These are phyloP conservation scores for Petunia hybrid DNA, from an alignment of 305 asterid genomes.

Conservation along the genomic window DNA sequence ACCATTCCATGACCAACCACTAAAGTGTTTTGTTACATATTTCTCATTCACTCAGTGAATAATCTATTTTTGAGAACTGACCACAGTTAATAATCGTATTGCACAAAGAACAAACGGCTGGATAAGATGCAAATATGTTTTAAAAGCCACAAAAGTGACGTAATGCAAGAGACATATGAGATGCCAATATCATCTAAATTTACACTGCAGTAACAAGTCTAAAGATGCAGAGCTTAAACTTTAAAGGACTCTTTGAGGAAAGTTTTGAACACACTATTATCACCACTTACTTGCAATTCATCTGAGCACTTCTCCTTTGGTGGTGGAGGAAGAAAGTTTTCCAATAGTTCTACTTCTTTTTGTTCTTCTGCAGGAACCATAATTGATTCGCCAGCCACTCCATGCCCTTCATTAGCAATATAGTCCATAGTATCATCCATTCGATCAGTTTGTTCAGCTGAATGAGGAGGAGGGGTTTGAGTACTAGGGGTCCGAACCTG, in stretches of 20 bases:
- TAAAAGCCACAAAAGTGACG: neutral
- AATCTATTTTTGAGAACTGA: neutral
- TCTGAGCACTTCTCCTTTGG: constrained; percentile 76
- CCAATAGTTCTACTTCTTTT: constrained; percentile 63
- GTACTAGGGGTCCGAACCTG: constrained; percentile 54
- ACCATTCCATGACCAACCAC: neutral
- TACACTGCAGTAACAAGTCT: neutral
- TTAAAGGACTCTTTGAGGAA: neutral
- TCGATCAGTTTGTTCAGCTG: constrained; percentile 53
- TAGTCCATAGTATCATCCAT: constrained; percentile 47
- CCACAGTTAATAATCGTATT: too few relatives aligned
- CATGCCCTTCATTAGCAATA: constrained; percentile 51
- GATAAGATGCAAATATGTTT: neutral
- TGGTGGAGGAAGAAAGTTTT: constrained; percentile 79
- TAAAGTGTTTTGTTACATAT: neutral
- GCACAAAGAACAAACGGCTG: neutral
- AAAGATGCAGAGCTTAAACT: constrained; percentile 8
- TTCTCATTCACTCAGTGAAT: neutral
- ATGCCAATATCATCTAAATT: neutral
- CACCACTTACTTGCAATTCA: constrained; percentile 82
- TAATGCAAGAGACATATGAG: constrained; percentile 17
- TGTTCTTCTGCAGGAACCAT: constrained; percentile 58
- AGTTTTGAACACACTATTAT: neutral
- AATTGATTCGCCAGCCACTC: constrained; percentile 57
- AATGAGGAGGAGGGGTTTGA: constrained; percentile 62